Conservation (phyloP, 176 grass and related monocot genomes). For the Oryza nivara region DNA sequence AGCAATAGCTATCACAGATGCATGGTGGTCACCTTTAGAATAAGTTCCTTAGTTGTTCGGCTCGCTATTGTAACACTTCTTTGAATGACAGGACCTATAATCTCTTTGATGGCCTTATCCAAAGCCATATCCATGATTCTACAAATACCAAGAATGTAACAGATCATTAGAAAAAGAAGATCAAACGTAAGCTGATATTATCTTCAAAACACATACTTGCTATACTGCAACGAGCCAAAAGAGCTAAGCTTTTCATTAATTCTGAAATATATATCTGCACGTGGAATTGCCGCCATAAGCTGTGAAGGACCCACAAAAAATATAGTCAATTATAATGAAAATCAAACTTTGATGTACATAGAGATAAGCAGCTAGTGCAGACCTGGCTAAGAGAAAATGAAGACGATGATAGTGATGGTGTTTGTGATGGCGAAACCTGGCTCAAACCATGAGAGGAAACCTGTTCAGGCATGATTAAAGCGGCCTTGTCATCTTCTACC, state of each 20-base stretch:
- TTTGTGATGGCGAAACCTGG: conserved; percentile 69
- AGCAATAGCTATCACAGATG: not conserved
- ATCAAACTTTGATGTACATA: not conserved
- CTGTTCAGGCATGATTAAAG: conserved; percentile 85
- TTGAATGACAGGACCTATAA: conserved; percentile 93
- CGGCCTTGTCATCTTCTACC: conserved; percentile 87
- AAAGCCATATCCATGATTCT: conserved; percentile 93
- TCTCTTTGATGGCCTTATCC: conserved; percentile 93
- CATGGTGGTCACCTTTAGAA: conserved; percentile 62
- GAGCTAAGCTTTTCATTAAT: conserved; percentile 93
- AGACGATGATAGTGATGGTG: conserved; percentile 60
- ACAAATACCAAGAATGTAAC: conserved; percentile 22
- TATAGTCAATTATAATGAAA: conserved; percentile 33
- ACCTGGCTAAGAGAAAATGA: conserved; percentile 95
- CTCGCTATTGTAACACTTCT: conserved; percentile 97
- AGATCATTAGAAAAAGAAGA: conserved; percentile 33
- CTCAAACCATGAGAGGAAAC: conserved; percentile 58
- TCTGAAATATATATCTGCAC: conserved; percentile 80
- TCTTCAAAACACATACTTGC: conserved; percentile 58
- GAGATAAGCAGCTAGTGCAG: conserved; percentile 35
- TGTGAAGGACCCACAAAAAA: conserved; percentile 47
- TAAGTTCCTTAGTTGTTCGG: conserved; percentile 95
- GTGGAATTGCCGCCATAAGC: conserved; percentile 88
- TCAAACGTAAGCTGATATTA: conserved; percentile 12
- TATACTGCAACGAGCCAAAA: conserved; percentile 78